Base-by-base conservation (phyloP, 176 grass and related monocot genomes). In the Ensete glaucum region DNA sequence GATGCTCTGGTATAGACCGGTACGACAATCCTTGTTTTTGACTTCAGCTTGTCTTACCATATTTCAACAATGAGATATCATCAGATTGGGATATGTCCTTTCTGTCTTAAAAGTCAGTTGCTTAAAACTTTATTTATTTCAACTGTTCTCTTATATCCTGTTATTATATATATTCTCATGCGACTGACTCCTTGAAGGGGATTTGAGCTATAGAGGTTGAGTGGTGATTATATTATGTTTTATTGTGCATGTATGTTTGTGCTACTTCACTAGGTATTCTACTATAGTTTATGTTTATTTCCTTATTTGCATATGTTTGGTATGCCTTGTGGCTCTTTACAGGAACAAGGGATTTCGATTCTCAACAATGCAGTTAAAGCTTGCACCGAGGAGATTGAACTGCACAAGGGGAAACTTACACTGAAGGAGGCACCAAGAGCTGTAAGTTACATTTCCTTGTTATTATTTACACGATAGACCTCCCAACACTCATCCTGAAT, bases 361-460 rank as follows among this genome's bases (percentile, higher is more conserved):
- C 93, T 96, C 43, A 77, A 79, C 73, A 83, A 84, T 82, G 89
- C 93, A 66, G 81, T 96, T 77, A 96, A 92, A 57, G 87, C 85
- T 19, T 96, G 89, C 64, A 89, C 82, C 51, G 67, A 85, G 79
- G 89, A 79, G 73, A 96, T 92, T 73, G 93, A 96, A 50, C 77
- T 73, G 29, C 74, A 90, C 79, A 43, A 43, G 34, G 34, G 34
- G 6, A 43, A 43, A 43, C 34, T 92, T 58, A 24, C 84, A 51
- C 83, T 96, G 57, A 92, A 96, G 85, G 93, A 96, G 85, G 76
- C 76, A 65, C 87, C 93, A 23, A 92, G 93, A 90, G 93, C 93
- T 84, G 89, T 96, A 90, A 92, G 89, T 84, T 88, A 11, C 3
- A 43, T 43, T 43, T 43, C 16, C 50, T 72, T 60, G 15, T n/a